phyloP scores from a whole-genome alignment of 2,329 filamentous ascomycete species.

The Ophiocordyceps camponoti-saundersi region DNA sequence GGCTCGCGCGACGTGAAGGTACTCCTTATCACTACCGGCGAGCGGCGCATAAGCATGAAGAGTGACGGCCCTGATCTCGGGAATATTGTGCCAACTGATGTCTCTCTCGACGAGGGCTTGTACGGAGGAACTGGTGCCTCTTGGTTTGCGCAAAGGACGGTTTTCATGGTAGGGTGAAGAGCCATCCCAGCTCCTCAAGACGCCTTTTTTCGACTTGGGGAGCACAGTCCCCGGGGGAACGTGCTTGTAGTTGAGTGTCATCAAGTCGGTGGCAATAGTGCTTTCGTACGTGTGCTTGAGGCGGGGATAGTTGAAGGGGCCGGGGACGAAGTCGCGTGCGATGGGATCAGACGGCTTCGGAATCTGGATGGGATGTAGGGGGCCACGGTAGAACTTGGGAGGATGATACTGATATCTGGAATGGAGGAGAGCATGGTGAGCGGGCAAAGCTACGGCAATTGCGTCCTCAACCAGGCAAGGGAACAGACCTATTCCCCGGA shows the following conservation, averaged over 20 bases:
- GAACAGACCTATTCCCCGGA: constrained; percentile 26
- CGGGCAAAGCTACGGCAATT: background rate
- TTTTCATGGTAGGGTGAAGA: constrained; percentile 92
- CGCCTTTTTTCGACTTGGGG: constrained; percentile 33
- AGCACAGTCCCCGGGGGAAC: constrained; percentile 54
- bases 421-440: constrained; percentile 1
- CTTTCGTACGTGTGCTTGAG: constrained; percentile 80
- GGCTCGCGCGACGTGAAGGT: constrained; percentile 70
- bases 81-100: constrained; percentile 70
- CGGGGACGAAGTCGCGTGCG: constrained; percentile 76
- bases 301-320: constrained; percentile 76
- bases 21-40: constrained; percentile 52
- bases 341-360: constrained; percentile 73
- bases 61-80: constrained; percentile 63
- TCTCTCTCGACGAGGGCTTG: constrained; percentile 56
- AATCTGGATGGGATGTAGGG: constrained; percentile 81
- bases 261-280: constrained; percentile 72
- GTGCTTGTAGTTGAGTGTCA: constrained; percentile 81
- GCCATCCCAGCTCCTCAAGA: constrained; percentile 73
- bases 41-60: constrained; percentile 60
- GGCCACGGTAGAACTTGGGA: constrained; percentile 87
- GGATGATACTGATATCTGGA: constrained; percentile 83
- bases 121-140: constrained; percentile 49
- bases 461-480: background rate
- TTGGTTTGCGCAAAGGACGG: constrained; percentile 65